These are phyloP conservation scores for Moelleriella libera DNA, from an alignment of 2,329 filamentous ascomycete genomes.

Conservation along the genomic window DNA sequence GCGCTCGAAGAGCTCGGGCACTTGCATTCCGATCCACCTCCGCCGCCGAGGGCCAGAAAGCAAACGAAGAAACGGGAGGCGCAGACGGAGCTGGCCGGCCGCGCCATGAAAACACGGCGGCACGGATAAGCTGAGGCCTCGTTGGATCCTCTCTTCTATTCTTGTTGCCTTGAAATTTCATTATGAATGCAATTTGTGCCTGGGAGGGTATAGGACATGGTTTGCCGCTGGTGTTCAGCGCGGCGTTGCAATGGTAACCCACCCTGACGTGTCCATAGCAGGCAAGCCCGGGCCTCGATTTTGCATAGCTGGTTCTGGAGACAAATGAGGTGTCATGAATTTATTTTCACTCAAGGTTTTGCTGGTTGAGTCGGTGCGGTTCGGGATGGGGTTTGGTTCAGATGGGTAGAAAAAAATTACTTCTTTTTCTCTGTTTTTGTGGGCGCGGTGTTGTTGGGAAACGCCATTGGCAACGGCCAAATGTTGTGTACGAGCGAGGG, in stretches of 20 bases:
- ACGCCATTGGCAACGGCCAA: no score
- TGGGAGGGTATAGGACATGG: background rate
- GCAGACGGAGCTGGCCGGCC: conserved; percentile 12
- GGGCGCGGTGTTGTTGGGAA: no score
- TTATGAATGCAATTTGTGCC: background rate
- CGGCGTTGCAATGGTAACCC: background rate
- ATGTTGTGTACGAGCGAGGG: no score
- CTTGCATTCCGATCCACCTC: conserved; percentile 39
- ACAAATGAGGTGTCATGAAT: background rate
- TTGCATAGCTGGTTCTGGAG: background rate
- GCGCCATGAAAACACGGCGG: conserved; percentile 15
- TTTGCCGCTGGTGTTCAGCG: background rate
- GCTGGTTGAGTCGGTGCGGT: no score
- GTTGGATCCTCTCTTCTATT: background rate
- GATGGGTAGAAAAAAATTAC: no score
- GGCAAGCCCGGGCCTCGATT: background rate
- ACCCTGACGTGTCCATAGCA: background rate
- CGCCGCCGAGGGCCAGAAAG: conserved; percentile 35
- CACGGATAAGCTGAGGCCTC: conserved; percentile 6
- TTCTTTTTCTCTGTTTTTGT: no score
- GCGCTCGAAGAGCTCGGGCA: conserved; percentile 43
- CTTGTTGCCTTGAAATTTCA: background rate
- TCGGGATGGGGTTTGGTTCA: no score
- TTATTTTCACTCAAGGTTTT: background rate
- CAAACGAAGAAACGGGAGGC: conserved; percentile 37